Evolutionary conservation across 1,139 yeast species (phyloP).

Genomic region (Trichomonascaceae sp.): DNA sequence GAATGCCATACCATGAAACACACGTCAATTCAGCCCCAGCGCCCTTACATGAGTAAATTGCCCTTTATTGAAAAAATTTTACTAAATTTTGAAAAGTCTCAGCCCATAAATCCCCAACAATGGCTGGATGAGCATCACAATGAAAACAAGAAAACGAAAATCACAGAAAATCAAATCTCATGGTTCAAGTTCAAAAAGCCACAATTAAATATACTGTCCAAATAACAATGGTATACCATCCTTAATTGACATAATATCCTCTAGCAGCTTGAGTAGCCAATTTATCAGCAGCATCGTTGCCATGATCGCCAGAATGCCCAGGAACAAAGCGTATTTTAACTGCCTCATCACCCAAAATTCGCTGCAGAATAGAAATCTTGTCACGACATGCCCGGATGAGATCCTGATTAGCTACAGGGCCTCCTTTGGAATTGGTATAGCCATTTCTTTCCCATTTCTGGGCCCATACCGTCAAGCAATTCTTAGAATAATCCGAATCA

Average conservation of each 20-base stretch:
- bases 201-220: too few species aligned
- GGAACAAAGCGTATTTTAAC: conserved; percentile 53
- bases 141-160: too few species aligned
- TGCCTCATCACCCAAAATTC: conserved; percentile 11
- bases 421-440: conserved; percentile 44
- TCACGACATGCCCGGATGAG: conserved; percentile 33
- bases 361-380: conserved; percentile 17
- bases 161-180: too few species aligned
- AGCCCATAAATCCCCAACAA: too few species aligned
- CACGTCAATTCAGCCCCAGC: too few species aligned
- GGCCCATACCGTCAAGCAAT: conserved; percentile 48
- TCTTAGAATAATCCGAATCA: conserved; percentile 54
- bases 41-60: too few species aligned
- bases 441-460: conserved; percentile 48
- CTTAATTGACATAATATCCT: not conserved
- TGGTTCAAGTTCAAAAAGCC: too few species aligned
- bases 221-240: too few species aligned
- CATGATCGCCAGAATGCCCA: conserved; percentile 66
- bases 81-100: too few species aligned
- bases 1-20: too few species aligned
- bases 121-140: too few species aligned
- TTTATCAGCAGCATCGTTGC: conserved; percentile 72
- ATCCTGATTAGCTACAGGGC: conserved; percentile 47
- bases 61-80: too few species aligned
- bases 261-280: conserved; percentile 58